Evolutionary conservation across 2,329 filamentous ascomycete species (phyloP), one percentile per base, ranked within the genome.

Genomic region (Anthostomella pinea): DNA sequence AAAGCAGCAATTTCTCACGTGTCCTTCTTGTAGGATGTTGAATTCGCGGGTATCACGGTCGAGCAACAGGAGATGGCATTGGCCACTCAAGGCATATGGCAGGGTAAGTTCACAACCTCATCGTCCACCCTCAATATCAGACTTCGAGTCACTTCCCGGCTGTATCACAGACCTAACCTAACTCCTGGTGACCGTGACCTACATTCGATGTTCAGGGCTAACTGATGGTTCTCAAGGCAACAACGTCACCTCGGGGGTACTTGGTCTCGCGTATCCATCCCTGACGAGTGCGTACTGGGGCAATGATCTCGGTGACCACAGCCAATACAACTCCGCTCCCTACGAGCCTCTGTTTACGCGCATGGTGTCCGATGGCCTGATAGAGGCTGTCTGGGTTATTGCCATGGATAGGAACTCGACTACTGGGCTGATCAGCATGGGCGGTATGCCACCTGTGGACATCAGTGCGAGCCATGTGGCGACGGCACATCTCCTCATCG

Each of bases 261-360:
- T 76, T 14, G 73, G 72, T 0, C 62, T 77, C 39, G 72, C 69
- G 1, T 76, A 73, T 36, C 68, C 70, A 2, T 63, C 68, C 25
- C 54, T 77, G 19, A 74, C 72, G 1, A 73, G 65, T 33, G 69
- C 66, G 9, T 76, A 67, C 43, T 59, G 61, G 18, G 70, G 69
- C 14, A 51, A 57, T 1, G 48, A 60, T 8, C 34, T 47, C 15
- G 54, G 56, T 3, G 58, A 66, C n/a, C 64, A 69, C 27, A 54
- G 57, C 4, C 45, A 60, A 6, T 65, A 57, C 44, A 64, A 64
- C 43, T 53, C 59, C 30, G 54, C 65, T 14, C 58, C 65, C 5
- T 77, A 75, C 48, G 64, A 65, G 18, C 71, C 72, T 3, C 63
- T 74, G 37, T 63, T 76, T 38, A 69, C 67, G n/a, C 67, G 51